Evolutionary conservation across 2,329 filamentous ascomycete species (phyloP), one percentile per base, ranked within the genome.

Genomic region (Ceratocystis variospora): DNA sequence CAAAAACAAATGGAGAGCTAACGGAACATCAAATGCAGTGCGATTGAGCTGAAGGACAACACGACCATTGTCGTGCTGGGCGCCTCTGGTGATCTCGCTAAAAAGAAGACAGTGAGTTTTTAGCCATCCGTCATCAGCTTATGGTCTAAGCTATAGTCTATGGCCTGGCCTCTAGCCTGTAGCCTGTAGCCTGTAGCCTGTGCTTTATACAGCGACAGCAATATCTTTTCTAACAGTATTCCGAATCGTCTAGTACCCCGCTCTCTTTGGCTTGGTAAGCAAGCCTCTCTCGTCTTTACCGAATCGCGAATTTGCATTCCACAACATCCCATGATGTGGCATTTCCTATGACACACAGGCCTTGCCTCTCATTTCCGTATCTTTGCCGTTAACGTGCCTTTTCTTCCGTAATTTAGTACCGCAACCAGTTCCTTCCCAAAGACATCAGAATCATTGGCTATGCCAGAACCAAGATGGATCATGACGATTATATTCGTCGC

Each of bases 401-500:
- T 44, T 45, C 48, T 64, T 53, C 33, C 8, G 17, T 68, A 68
- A 63, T 64, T 70, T 75, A 96, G 92, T 96, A 93, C 81, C 90
- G 94, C 75, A 99, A 99, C 81, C 93, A 96, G 79, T 99, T 97
- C 81, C 89, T 99, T 63, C 94, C 86, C 73, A 96, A 96, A 79
- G 91, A 95, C 77, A 91, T 96, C 78, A 89, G 87, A 78, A 96
- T 99, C 75, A 86, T 99, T 73, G 94, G 94, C 81, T 99, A 99
- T 90, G 94, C 94, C 73, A 87, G 94, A 76, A 99, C 94, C 72
- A 96, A 96, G 83, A 99, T 99, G 94, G 92, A 97, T 79, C 91
- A 93, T 74, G 87, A 90, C 70, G 94, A 99, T 77, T 97, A 89
- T 80, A 83, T 97, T 75, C 89, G 87, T 79, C 86, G 94, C 71